Conservation (phyloP, 78 protist genomes). For the Pelomyxa schiedti region DNA sequence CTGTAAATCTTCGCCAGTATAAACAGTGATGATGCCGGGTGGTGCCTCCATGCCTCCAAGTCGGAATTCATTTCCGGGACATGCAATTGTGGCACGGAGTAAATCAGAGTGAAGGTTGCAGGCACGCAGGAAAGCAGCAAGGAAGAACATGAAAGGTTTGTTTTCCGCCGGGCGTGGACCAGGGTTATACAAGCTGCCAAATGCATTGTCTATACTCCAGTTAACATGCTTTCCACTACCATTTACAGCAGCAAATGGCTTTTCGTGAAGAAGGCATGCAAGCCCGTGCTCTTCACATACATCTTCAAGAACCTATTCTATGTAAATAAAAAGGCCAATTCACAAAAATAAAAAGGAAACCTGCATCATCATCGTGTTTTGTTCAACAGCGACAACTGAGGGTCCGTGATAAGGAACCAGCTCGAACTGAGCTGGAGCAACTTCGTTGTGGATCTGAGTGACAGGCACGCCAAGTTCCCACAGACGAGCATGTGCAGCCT, state of each 20-base stretch:
- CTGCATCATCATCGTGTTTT: constrained; percentile 80
- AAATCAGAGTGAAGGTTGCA: constrained; percentile 66
- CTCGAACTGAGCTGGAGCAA: constrained; percentile 91
- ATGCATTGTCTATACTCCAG: constrained; percentile 48
- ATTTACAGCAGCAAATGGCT: constrained; percentile 85
- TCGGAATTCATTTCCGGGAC: constrained; percentile 83
- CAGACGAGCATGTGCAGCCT: constrained; percentile 56
- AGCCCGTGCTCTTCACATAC: constrained; percentile 54
- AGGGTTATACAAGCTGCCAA: constrained; percentile 64
- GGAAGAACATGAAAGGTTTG: constrained; percentile 41
- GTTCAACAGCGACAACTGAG: constrained; percentile 64
- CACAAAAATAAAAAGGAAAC: too few species aligned
- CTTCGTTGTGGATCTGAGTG: constrained; percentile 81
- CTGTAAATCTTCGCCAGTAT: constrained; percentile 77
- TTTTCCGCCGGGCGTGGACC: constrained; percentile 35
- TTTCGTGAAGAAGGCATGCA: constrained; percentile 74
- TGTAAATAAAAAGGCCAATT: not conserved
- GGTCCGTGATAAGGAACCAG: constrained; percentile 73
- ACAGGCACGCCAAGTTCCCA: constrained; percentile 77
- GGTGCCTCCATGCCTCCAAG: constrained; percentile 93
- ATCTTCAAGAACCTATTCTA: not conserved
- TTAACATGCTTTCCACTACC: constrained; percentile 92
- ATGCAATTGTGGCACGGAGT: constrained; percentile 53
- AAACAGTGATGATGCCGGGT: constrained; percentile 87
- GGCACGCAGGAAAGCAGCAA: constrained; percentile 45